Evolutionary conservation across 2,329 filamentous ascomycete genomes (phyloP).

Genomic region (Hypoxylon sp.): DNA sequence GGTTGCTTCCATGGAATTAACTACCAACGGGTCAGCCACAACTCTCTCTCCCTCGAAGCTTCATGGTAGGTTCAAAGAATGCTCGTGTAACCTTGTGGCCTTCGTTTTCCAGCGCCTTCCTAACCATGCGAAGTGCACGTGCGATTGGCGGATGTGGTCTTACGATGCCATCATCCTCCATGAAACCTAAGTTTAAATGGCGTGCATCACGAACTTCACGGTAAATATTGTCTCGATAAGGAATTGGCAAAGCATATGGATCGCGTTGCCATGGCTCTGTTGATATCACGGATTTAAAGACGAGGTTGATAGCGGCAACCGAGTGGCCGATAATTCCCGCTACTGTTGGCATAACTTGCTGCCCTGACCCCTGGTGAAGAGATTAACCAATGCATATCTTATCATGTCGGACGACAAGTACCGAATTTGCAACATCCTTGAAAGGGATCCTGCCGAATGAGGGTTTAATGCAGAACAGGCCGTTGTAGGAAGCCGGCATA

Average conservation of each 20-base stretch:
- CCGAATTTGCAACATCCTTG: conserved; percentile 10
- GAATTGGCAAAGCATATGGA: conserved; percentile 5
- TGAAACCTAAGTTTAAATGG: conserved; percentile 2
- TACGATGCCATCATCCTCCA: conserved; percentile 10
- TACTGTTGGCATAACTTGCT: conserved; percentile 10
- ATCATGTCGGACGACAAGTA: not conserved
- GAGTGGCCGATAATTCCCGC: conserved; percentile 9
- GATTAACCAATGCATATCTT: not conserved
- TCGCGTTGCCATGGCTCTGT: conserved; percentile 5
- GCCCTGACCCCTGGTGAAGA: not conserved
- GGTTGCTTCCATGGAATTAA: conserved; percentile 12
- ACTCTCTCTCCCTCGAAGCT: not conserved
- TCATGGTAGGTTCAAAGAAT: not conserved
- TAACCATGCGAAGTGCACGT: conserved; percentile 7
- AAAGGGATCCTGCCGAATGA: conserved; percentile 6
- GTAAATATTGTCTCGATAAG: not conserved
- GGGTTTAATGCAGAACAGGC: conserved; percentile 9
- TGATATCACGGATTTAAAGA: conserved; percentile 2
- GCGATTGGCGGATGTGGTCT: conserved; percentile 12
- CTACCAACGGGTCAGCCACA: not conserved
- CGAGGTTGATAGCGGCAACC: not conserved
- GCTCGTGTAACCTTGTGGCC: conserved; percentile 6
- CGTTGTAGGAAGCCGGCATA: conserved; percentile 10
- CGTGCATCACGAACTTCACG: not conserved
- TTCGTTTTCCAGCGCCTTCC: not conserved